These are phyloP conservation scores for Populus euphratica DNA, from an alignment of 345 rosid species.

Conservation along the genomic window DNA sequence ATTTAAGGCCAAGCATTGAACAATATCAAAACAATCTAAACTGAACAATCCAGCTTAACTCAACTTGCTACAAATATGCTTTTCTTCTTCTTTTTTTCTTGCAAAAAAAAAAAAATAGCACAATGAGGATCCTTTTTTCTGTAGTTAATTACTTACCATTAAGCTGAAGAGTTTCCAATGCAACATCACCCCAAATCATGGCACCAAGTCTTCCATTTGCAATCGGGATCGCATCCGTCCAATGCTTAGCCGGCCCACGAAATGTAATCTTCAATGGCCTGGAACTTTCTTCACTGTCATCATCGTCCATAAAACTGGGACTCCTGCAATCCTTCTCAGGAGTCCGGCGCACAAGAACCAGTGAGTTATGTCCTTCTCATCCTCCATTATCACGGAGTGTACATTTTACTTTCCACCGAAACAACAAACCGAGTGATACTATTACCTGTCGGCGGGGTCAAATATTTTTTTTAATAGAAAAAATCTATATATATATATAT, in stretches of 20 bases:
- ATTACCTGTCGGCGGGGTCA: background rate
- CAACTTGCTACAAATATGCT: background rate
- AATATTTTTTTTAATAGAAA: too few relatives aligned
- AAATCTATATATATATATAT: too few relatives aligned
- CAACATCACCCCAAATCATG: conserved; percentile 85
- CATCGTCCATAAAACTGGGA: conserved; percentile 28
- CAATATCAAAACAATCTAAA: background rate
- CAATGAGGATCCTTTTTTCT: background rate
- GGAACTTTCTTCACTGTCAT: conserved; percentile 28
- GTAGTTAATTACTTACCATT: conserved; percentile 43
- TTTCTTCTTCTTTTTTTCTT: background rate
- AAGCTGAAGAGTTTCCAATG: conserved; percentile 66
- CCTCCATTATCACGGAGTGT: conserved; percentile 22
- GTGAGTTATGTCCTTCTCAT: conserved; percentile 13
- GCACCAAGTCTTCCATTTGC: conserved; percentile 95
- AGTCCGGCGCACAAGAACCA: conserved; percentile 48
- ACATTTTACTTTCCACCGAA: background rate
- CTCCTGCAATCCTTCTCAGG: conserved; percentile 45
- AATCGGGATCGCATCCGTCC: conserved; percentile 84
- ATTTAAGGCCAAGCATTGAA: background rate
- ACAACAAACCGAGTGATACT: background rate
- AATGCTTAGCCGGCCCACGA: conserved; percentile 60
- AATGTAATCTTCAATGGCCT: conserved; percentile 60
- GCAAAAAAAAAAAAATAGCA: background rate
- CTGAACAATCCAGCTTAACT: background rate